Base-by-base conservation (phyloP, 2,329 filamentous ascomycete species). In the Mycosphaerella sp. region DNA sequence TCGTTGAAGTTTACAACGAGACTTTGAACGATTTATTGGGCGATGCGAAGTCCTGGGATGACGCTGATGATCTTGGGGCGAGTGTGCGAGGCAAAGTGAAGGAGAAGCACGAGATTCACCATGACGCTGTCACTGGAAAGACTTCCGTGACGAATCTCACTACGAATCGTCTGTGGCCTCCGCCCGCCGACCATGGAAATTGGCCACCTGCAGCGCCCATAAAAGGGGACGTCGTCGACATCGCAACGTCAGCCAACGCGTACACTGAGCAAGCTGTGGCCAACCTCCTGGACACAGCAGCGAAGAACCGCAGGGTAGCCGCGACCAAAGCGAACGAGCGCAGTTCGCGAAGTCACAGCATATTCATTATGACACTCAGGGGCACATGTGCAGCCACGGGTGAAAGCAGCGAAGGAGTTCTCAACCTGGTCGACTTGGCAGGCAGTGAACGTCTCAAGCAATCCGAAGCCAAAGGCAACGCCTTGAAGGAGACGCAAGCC, bases 1-100 rank as follows among this genome's bases (percentile, higher is more conserved):
- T 98, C 66, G 84, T 97, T 11, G 93, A 98, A 68, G 93, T 98
- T 5, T 98, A 98, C 80, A 97, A 98, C 59, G 93, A 98, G 69
- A 93, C 95, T 58, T 79, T 98, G 59, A 90, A 96, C 68, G 93
- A 98, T 69, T 74, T 98, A 11, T 80, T 98, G 3, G 84, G 85
- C 10, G 81, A 79, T 51, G 81, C 85, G 0, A 84, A 86, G 51
- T 79, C 85, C 17, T 78, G 89, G 48, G 82, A 85, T 59, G 59
- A 66, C 10, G 62, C 58, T 10, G 65, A 68, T 31, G 66, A 67
- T 34, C 51, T 62, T 3, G 58, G 53, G n/a, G 58, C 59, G 3
- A 65, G 59, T 41, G 55, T 58, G 2, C 57, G 62, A n/a, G 61
- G 57, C 21, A 68, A 68, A 55, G 66, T 61, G 59, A 89, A 86